Conservation (phyloP, 2,329 filamentous ascomycete species). For the Aspergillus pseudoviridinutans region DNA sequence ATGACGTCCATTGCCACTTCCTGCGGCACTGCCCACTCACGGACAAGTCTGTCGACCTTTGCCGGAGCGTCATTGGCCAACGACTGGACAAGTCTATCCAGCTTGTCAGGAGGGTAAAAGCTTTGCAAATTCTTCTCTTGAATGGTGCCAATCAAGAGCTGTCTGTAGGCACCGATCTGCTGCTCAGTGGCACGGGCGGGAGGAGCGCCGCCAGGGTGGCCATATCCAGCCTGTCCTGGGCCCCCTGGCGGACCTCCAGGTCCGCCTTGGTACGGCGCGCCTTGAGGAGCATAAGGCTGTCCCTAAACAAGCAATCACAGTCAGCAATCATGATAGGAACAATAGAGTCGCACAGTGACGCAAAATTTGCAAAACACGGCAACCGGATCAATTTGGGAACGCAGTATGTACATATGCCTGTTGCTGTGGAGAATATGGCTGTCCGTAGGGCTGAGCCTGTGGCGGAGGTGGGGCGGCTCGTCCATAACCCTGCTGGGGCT, state of each 20-base stretch:
- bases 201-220: constrained; percentile 25
- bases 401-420: constrained; percentile 31
- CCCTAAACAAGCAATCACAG: constrained; percentile 14
- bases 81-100: constrained; percentile 29
- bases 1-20: constrained; percentile 62
- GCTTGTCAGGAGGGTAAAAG: constrained; percentile 56
- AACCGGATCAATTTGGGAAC: constrained; percentile 15
- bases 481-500: constrained; percentile 35
- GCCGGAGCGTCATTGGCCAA: constrained; percentile 31
- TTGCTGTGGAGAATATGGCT: constrained; percentile 32
- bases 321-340: constrained; percentile 1
- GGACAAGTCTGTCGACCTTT: constrained; percentile 54
- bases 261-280: constrained; percentile 27
- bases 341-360: neutral
- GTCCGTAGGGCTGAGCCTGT: constrained; percentile 34
- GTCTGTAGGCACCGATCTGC: constrained; percentile 54
- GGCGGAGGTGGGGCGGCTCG: constrained; percentile 40
- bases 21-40: constrained; percentile 54
- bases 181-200: constrained; percentile 44
- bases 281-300: constrained; percentile 28
- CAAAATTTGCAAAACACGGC: neutral
- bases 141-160: constrained; percentile 52
- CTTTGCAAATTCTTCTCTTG: constrained; percentile 57
- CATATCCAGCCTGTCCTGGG: constrained; percentile 13
- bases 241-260: constrained; percentile 25